phyloP scores from a whole-genome alignment of 352 stramenopile species.

The Phytophthora multivora region DNA sequence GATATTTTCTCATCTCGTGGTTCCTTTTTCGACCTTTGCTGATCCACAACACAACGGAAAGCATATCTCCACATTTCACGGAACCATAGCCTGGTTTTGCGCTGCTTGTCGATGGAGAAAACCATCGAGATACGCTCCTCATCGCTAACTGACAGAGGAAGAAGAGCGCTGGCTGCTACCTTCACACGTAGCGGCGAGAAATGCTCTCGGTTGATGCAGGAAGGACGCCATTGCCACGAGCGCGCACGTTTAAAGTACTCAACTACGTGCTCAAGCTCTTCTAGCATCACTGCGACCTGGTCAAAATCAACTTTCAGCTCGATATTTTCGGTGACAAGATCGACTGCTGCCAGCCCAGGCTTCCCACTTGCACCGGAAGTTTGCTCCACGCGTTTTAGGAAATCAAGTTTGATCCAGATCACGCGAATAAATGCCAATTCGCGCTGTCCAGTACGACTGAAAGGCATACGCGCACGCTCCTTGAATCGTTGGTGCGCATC shows the following conservation, averaged over 20 bases:
- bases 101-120: conserved; percentile 38
- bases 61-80: conserved; percentile 76
- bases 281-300: conserved; percentile 49
- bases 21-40: conserved; percentile 24
- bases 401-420: conserved; percentile 72
- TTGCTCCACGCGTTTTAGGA: conserved; percentile 24
- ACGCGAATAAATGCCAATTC: conserved; percentile 57
- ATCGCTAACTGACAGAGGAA: conserved; percentile 39
- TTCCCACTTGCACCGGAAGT: background rate
- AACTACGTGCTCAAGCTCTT: conserved; percentile 46
- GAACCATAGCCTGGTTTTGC: conserved; percentile 51
- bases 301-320: conserved; percentile 63
- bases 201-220: conserved; percentile 52
- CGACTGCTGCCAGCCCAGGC: conserved; percentile 42
- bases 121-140: conserved; percentile 11
- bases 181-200: conserved; percentile 41
- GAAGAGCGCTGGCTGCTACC: conserved; percentile 30
- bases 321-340: conserved; percentile 65
- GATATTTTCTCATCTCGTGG: background rate
- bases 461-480: conserved; percentile 32
- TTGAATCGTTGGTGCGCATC: conserved; percentile 43
- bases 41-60: conserved; percentile 48
- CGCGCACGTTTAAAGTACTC: conserved; percentile 44
- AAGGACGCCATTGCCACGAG: conserved; percentile 48
- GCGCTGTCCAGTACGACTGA: conserved; percentile 34